Conservation (phyloP, 2,329 filamentous ascomycete species). For the Colletotrichum caudatum region DNA sequence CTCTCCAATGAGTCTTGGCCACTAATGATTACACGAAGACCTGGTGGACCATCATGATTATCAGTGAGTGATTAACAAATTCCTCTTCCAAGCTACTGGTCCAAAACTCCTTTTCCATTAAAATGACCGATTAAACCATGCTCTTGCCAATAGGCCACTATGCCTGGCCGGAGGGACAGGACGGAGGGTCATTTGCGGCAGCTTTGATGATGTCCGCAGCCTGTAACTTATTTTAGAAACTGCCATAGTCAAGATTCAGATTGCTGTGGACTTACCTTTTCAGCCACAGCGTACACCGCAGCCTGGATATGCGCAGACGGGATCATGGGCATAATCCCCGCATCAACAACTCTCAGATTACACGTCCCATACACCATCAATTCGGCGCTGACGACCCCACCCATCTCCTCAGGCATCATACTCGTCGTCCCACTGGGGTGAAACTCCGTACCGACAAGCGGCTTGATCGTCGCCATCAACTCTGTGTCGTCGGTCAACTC, state of each 20-base stretch:
- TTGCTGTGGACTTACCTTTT: constrained; percentile 55
- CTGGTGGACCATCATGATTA: not conserved
- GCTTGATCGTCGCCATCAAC: constrained; percentile 49
- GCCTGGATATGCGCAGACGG: constrained; percentile 63
- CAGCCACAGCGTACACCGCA: constrained; percentile 64
- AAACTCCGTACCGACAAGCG: constrained; percentile 52
- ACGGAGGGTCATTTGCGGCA: constrained; percentile 20
- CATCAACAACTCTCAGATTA: constrained; percentile 62
- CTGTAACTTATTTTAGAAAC: constrained; percentile 45
- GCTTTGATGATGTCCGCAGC: constrained; percentile 61
- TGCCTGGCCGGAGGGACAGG: constrained; percentile 16
- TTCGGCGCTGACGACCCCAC: constrained; percentile 58
- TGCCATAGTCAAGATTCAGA: not conserved
- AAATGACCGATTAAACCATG: not conserved
- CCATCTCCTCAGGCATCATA: constrained; percentile 59
- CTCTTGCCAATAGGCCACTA: constrained; percentile 15
- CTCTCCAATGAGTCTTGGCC: not conserved
- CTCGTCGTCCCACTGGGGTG: constrained; percentile 60
- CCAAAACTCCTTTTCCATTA: not conserved
- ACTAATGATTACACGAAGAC: not conserved
- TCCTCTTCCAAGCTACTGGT: not conserved
- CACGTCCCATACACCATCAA: constrained; percentile 62
- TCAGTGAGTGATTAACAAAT: not conserved
- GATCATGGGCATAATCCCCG: constrained; percentile 62
- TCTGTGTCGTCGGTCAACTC: constrained; percentile 43